Conservation (phyloP, 1,139 yeast genomes). For the Blastobotrys illinoisensis region DNA sequence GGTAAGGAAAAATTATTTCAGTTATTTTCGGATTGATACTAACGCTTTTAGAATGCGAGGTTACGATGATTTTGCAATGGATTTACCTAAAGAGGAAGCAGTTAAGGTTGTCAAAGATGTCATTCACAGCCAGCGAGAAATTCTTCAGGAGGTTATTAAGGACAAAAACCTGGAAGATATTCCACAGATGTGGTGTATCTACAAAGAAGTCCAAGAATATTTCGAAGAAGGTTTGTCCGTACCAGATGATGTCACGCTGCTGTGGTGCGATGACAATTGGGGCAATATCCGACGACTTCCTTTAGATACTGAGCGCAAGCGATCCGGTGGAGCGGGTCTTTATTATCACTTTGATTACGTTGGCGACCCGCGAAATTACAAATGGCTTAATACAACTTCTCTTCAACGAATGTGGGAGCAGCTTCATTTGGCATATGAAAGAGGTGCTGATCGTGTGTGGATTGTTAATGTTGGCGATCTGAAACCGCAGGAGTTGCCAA, state of each 20-base stretch:
- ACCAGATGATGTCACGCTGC: conserved; percentile 20
- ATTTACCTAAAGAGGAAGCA: conserved; percentile 16
- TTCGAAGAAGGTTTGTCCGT: conserved; percentile 19
- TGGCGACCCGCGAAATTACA: conserved; percentile 20
- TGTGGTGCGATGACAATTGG: conserved; percentile 22
- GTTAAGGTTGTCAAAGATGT: conserved; percentile 13
- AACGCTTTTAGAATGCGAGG: conserved; percentile 15
- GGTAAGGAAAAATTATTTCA: neutral
- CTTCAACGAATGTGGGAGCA: conserved; percentile 20
- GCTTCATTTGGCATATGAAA: conserved; percentile 16
- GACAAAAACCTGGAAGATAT: conserved; percentile 13
- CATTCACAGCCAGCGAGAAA: conserved; percentile 15
- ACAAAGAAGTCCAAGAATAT: conserved; percentile 20
- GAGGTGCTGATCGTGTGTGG: conserved; percentile 18
- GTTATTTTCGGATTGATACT: neutral
- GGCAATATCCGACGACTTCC: conserved; percentile 21
- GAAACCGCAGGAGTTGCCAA: conserved; percentile 21
- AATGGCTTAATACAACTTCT: conserved; percentile 19
- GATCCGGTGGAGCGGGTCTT: conserved; percentile 20
- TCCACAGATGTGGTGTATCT: conserved; percentile 22
- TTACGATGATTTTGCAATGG: conserved; percentile 18
- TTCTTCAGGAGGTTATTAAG: conserved; percentile 9
- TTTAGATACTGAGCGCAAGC: conserved; percentile 11
- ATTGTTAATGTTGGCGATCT: conserved; percentile 22
- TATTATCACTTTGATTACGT: conserved; percentile 22